These are phyloP conservation scores for Ceratocystis colombiana DNA, from an alignment of 2,329 filamentous ascomycete species.

Conservation along the genomic window DNA sequence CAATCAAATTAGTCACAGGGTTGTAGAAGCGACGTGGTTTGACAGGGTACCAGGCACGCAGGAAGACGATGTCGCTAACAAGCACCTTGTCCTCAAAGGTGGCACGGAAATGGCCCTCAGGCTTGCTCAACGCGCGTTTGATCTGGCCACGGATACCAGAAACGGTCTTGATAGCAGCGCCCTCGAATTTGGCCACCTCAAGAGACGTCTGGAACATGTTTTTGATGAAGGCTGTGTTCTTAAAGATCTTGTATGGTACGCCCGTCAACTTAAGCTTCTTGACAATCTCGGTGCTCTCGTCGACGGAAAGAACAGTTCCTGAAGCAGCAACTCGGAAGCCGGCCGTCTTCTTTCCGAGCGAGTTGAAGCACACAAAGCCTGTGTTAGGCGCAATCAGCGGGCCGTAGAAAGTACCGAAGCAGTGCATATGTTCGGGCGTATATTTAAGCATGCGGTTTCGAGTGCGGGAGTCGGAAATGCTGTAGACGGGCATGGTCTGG, in stretches of 20 bases:
- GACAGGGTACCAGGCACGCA: constrained; percentile 93
- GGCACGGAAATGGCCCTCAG: constrained; percentile 89
- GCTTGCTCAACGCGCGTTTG: constrained; percentile 86
- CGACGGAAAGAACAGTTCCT: constrained; percentile 84
- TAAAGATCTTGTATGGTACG: constrained; percentile 93
- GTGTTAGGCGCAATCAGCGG: constrained; percentile 93
- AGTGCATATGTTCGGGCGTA: constrained; percentile 98
- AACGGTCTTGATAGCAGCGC: constrained; percentile 88
- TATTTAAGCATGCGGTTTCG: constrained; percentile 98
- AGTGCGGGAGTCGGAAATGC: constrained; percentile 84
- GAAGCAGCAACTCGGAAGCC: constrained; percentile 93
- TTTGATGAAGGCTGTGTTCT: constrained; percentile 97
- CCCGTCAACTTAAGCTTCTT: constrained; percentile 98
- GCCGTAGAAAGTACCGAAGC: constrained; percentile 90
- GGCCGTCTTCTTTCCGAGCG: constrained; percentile 70
- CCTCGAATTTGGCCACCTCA: constrained; percentile 97
- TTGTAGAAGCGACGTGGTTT: constrained; percentile 96
- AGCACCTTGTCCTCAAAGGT: constrained; percentile 98
- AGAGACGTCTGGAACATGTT: constrained; percentile 93
- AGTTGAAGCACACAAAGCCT: constrained; percentile 88
- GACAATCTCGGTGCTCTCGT: constrained; percentile 93
- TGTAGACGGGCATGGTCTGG: constrained; percentile 86
- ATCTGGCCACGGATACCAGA: constrained; percentile 94
- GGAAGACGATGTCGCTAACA: constrained; percentile 91
- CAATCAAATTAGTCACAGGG: constrained; percentile 83